Evolutionary conservation across 176 grass and related monocot genomes (phyloP).

Genomic region (Rhynchospora pubera): DNA sequence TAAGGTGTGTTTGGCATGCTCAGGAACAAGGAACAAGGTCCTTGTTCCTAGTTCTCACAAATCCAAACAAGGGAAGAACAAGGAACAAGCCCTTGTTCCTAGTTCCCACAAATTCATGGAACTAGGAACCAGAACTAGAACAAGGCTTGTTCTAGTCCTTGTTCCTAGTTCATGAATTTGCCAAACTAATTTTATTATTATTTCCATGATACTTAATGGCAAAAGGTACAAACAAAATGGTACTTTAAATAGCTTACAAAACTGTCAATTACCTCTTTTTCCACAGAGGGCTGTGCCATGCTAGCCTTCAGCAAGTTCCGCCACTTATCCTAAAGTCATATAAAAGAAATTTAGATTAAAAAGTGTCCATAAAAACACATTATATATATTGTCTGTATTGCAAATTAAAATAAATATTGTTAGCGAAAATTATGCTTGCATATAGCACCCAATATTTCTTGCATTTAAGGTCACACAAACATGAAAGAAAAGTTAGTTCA

Average conservation of each 20-base stretch:
- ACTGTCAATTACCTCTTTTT: conserved; percentile 49
- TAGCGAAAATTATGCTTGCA: background rate
- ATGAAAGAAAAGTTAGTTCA: background rate
- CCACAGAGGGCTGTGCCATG: conserved; percentile 40
- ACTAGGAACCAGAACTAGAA: too few relatives aligned
- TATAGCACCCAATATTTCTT: background rate
- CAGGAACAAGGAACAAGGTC: too few relatives aligned
- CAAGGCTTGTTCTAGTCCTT: too few relatives aligned
- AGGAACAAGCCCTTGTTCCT: too few relatives aligned
- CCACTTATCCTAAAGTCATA: conserved; percentile 78
- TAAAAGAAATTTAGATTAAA: background rate
- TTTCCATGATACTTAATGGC: background rate
- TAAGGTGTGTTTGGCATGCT: background rate
- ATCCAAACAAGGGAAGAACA: too few relatives aligned
- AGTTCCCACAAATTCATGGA: too few relatives aligned
- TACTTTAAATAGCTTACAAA: background rate
- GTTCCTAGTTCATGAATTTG: too few relatives aligned
- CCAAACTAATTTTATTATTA: background rate
- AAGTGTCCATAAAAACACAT: background rate
- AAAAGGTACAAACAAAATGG: background rate
- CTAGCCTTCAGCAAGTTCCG: conserved; percentile 90
- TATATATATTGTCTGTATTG: background rate
- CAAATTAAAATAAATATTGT: background rate
- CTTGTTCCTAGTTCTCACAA: too few relatives aligned
- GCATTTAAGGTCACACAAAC: background rate